Base-by-base conservation (phyloP, 1,284 basidiomycete species). In the Leccinum huronense region DNA sequence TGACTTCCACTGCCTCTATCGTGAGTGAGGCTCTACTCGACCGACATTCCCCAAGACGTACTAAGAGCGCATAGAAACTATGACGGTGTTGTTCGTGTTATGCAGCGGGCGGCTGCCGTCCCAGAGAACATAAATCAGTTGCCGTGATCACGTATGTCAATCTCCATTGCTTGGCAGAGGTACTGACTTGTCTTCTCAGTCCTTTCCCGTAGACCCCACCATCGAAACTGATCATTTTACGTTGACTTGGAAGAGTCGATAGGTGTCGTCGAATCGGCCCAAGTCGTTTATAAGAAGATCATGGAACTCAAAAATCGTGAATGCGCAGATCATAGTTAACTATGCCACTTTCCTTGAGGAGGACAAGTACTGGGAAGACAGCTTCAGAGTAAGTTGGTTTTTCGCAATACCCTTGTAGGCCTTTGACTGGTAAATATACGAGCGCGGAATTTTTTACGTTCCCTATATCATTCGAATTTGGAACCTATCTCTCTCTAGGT, bases 371-470 rank as follows among this genome's bases (percentile, higher is more conserved):
- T 99, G 92, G 78, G 97, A 99, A 72, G 97, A 99, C 73, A 93
- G 93, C 74, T 99, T 99, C 87, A 98, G 96, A 85, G 93, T 88
- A 68, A 84, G 93, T 86, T 66, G 36, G 23, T 27, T 30, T 19
- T 27, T 33, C 42, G 58, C 8, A 31, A 38, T 9, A 6, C 9
- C 42, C 38, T 23, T 53, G 14, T 7, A 40, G 38, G 38, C 58
- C 40, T 42, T 62, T 27, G 48, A 13, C n/a, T 33, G 40, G 13
- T 63, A 90, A 89, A 90, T 98, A 42, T 99, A 98, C 76, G 97
- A 99, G 76, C 89, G 96, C 97, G 9, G 97, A 99, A 70, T 81
- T 98, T n/a, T 99, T 99, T 83, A 96, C 95, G 6, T 99, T 95
- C 82, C 97, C 97, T 0, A 89, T 99, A 58, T 97, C 95, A 2